Conservation (phyloP, 805 yeast species). For the Blastobotrys muscicola region DNA sequence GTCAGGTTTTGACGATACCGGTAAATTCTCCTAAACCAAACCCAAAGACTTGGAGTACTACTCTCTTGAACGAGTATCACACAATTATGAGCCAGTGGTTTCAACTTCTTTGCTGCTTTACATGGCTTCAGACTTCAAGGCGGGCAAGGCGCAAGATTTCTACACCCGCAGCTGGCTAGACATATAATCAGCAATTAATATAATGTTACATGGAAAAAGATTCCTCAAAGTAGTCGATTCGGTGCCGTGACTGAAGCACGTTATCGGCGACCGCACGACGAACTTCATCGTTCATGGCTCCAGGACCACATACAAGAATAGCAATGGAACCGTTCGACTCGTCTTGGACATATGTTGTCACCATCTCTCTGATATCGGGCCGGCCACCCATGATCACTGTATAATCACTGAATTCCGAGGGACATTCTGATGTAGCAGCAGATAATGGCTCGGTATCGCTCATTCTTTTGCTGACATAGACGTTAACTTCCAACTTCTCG, state of each 20-base stretch:
- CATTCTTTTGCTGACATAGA: slow-evolving; percentile 23
- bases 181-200: slow-evolving; percentile 14
- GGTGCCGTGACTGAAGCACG: slow-evolving; percentile 32
- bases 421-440: slow-evolving; percentile 26
- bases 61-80: too few species aligned
- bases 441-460: not conserved
- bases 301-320: slow-evolving; percentile 50
- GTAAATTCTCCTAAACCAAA: too few species aligned
- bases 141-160: too few species aligned
- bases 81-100: too few species aligned
- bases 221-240: slow-evolving; percentile 65
- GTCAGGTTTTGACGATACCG: too few species aligned
- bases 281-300: slow-evolving; percentile 45
- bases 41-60: too few species aligned
- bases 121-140: too few species aligned
- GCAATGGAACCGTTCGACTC: slow-evolving; percentile 5
- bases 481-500: slow-evolving; percentile 24
- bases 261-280: slow-evolving; percentile 39
- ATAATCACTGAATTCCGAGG: slow-evolving; percentile 33
- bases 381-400: not conserved
- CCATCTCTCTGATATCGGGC: not conserved
- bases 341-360: not conserved
- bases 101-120: too few species aligned
- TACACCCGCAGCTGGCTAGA: too few species aligned
- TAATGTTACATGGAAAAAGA: slow-evolving; percentile 51